These are phyloP conservation scores for Claviceps fusiformis DNA, from an alignment of 2,329 filamentous ascomycete genomes.

Conservation along the genomic window DNA sequence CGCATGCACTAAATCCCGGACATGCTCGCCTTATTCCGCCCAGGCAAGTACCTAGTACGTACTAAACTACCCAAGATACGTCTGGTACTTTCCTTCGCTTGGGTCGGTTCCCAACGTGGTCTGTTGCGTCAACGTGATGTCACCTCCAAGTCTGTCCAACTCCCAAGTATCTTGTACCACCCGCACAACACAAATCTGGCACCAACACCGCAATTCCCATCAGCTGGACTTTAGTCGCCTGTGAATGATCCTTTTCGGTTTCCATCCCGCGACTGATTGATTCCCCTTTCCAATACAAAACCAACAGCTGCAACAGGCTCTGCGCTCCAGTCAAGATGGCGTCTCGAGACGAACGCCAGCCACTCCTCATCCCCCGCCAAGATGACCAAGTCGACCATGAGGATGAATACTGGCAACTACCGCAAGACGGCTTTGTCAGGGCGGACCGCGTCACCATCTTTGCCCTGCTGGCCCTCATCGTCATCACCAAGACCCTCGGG, in stretches of 20 bases:
- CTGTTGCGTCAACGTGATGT: neutral
- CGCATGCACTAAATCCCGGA: no score
- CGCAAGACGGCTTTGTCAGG: constrained; percentile 1
- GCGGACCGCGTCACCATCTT: constrained; percentile 1
- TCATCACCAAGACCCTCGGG: neutral
- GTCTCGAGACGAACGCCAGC: neutral
- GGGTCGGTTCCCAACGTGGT: no score
- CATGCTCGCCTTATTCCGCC: no score
- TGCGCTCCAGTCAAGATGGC: neutral
- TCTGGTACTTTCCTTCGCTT: no score
- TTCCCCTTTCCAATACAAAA: neutral
- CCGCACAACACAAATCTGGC: no score
- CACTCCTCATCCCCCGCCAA: neutral
- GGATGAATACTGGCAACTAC: constrained; percentile 1
- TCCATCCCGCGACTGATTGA: neutral
- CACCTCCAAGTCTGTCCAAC: neutral
- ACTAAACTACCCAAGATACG: no score
- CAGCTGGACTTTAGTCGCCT: no score
- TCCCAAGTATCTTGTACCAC: no score
- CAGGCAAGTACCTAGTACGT: no score
- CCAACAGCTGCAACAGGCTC: neutral
- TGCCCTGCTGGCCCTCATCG: neutral
- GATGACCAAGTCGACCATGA: neutral
- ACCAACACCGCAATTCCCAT: no score
- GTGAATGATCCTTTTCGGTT: no score